Conservation (phyloP, 768 basidiomycete genomes). For the Suillus paluster region DNA sequence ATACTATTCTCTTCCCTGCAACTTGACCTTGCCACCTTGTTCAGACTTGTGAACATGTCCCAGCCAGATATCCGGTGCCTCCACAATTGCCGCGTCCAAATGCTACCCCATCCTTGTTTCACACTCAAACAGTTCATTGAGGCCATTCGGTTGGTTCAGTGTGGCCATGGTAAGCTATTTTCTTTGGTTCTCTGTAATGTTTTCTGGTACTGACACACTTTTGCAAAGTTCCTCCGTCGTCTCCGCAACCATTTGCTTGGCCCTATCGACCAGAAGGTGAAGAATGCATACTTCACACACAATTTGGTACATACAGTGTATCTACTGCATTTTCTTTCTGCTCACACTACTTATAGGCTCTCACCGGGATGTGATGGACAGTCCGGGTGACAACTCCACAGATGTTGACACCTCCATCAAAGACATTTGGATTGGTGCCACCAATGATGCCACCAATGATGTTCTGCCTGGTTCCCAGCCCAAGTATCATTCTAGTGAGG, state of each 20-base stretch:
- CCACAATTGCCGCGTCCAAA: no score
- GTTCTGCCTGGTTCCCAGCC: background rate
- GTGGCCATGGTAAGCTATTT: background rate
- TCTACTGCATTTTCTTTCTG: no score
- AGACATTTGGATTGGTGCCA: background rate
- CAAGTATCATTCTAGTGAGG: background rate
- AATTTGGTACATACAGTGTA: no score
- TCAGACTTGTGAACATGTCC: no score
- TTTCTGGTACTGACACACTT: fast-evolving
- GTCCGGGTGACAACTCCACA: background rate
- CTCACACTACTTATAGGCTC: background rate
- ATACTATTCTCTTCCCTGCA: background rate
- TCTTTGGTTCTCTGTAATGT: background rate
- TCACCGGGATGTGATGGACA: no score
- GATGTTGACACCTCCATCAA: background rate
- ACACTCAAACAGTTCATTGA: background rate
- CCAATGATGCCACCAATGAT: background rate
- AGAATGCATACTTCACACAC: background rate
- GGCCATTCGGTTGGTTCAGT: background rate
- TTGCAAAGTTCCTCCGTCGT: background rate
- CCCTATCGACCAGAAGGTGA: background rate
- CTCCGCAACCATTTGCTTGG: background rate
- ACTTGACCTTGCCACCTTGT: no score
- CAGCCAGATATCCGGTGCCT: no score
- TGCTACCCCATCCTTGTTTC: background rate